These are phyloP conservation scores for Tubosaeta brunneosetosa DNA, from an alignment of 768 basidiomycete species.

Conservation along the genomic window DNA sequence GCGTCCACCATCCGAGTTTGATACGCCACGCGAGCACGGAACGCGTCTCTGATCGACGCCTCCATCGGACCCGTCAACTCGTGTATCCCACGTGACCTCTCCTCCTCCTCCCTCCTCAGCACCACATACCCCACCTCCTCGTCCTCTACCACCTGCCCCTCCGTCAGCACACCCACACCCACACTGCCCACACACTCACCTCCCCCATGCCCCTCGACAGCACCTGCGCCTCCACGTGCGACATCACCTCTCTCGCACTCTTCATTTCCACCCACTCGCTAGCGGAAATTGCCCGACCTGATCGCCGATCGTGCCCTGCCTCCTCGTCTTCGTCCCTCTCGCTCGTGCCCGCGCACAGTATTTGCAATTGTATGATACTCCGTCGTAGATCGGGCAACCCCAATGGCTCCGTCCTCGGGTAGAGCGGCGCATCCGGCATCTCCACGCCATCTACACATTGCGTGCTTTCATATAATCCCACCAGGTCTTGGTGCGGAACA, in stretches of 20 bases:
- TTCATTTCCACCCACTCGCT: slow-evolving; percentile 27
- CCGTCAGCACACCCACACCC: slow-evolving; percentile 6
- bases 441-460: slow-evolving; percentile 20
- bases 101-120: slow-evolving; percentile 23
- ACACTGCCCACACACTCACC: slow-evolving; percentile 31
- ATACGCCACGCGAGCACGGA: slow-evolving; percentile 43
- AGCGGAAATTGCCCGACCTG: slow-evolving; percentile 31
- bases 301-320: slow-evolving; percentile 26
- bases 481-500: slow-evolving; percentile 40
- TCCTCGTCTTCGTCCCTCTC: slow-evolving; percentile 28
- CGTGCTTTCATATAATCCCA: slow-evolving; percentile 42
- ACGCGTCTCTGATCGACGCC: slow-evolving; percentile 34
- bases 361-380: slow-evolving; percentile 60
- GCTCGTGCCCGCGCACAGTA: slow-evolving; percentile 37
- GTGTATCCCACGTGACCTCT: slow-evolving; percentile 44
- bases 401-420: slow-evolving; percentile 28
- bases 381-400: slow-evolving; percentile 56
- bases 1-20: slow-evolving; percentile 40
- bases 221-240: slow-evolving; percentile 50
- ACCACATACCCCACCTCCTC: slow-evolving; percentile 54
- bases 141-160: slow-evolving; percentile 35
- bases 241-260: slow-evolving; percentile 41
- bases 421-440: slow-evolving; percentile 33
- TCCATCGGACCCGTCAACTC: slow-evolving; percentile 29
- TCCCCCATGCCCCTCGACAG: slow-evolving; percentile 31